These are phyloP conservation scores for Camellia granthamiana DNA, from an alignment of 148 eudicot genomes.

Conservation along the genomic window DNA sequence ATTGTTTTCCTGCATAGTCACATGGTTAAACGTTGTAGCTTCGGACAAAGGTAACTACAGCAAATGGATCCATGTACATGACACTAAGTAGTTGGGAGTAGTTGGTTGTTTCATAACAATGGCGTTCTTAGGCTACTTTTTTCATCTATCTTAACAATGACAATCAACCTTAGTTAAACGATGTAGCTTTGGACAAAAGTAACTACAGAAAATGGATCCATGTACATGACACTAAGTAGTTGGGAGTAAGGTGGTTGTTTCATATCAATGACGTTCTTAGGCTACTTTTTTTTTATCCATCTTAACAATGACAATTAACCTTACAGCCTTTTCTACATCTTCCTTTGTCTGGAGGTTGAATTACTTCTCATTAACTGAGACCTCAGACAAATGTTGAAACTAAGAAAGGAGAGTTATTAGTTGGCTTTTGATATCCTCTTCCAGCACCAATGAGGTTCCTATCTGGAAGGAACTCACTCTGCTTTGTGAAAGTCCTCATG, in stretches of 20 bases:
- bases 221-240: no score
- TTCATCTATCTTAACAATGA: no score
- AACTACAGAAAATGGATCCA: no score
- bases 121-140: no score
- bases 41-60: no score
- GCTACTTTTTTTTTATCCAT: not conserved
- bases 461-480: not conserved
- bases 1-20: no score
- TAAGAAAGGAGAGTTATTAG: not conserved
- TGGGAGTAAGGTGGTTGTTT: not conserved
- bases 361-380: not conserved
- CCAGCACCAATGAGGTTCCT: not conserved
- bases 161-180: no score
- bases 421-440: not conserved
- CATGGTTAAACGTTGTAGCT: no score
- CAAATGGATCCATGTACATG: no score
- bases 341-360: not conserved
- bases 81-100: no score
- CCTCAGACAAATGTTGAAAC: not conserved
- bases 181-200: no score
- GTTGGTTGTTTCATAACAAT: no score
- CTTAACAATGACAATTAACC: not conserved
- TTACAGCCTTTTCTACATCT: not conserved
- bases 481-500: not conserved
- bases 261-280: not conserved